Percentiles rank a stretch among this genome's conserved stretches.
These are phyloP conservation scores for Zygnema cylindricum DNA, from an alignment of 139 green algal species.

Conservation along the genomic window DNA sequence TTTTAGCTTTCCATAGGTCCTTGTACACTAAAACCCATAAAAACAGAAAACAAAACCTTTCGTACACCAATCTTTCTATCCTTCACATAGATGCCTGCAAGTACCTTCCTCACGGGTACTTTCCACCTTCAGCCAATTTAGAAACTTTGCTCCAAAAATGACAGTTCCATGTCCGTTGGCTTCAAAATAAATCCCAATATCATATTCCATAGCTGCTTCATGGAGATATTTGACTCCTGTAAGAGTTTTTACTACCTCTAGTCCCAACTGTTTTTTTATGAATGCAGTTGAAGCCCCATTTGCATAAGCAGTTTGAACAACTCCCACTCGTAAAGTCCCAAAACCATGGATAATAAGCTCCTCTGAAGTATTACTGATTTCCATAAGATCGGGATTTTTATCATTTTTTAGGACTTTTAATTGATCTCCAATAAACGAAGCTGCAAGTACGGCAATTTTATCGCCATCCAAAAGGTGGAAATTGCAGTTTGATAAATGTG, in stretches of 20 bases:
- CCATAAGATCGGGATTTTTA: neutral
- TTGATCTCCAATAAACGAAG: constrained; percentile 53
- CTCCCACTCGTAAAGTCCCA: constrained; percentile 70
- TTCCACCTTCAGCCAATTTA: constrained; percentile 56
- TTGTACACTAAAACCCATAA: too few species aligned
- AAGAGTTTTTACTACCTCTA: constrained; percentile 65
- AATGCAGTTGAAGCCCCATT: constrained; percentile 89
- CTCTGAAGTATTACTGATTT: too few species aligned
- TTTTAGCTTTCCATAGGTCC: too few species aligned
- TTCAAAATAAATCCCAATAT: constrained; percentile 98
- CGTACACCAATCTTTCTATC: neutral
- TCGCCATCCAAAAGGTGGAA: constrained; percentile 92
- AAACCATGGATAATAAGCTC: constrained; percentile 9
- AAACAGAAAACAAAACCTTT: too few species aligned
- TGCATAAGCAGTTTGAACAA: constrained; percentile 98
- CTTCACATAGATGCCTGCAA: too few species aligned
- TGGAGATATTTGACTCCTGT: constrained; percentile 92
- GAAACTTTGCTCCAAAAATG: constrained; percentile 77
- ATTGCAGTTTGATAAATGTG: neutral
- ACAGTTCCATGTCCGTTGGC: constrained; percentile 97
- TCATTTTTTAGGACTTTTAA: constrained; percentile 16
- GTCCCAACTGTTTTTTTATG: constrained; percentile 66
- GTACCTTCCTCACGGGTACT: too few species aligned
- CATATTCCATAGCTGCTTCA: constrained; percentile 79
- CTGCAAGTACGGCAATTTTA: constrained; percentile 86